These are phyloP conservation scores for Apiospora marii DNA, from an alignment of 2,329 filamentous ascomycete species.

Conservation along the genomic window DNA sequence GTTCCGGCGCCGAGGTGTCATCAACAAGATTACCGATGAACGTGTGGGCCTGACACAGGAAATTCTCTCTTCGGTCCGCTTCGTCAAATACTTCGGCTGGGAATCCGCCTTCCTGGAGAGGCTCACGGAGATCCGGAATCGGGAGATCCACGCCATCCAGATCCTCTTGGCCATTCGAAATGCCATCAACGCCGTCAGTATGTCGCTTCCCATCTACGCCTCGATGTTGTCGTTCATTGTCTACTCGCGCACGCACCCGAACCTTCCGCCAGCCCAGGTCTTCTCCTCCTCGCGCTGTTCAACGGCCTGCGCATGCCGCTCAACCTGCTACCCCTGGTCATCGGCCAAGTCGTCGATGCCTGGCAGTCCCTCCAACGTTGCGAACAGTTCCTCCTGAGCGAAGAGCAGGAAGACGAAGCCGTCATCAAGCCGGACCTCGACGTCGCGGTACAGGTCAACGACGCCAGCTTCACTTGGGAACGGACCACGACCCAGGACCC, in stretches of 20 bases:
- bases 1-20: constrained; percentile 76
- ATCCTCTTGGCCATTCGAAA: constrained; percentile 83
- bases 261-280: constrained; percentile 76
- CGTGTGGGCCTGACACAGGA: constrained; percentile 91
- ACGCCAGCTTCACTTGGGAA: constrained; percentile 91
- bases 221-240: constrained; percentile 96
- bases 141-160: constrained; percentile 86
- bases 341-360: constrained; percentile 90
- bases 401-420: constrained; percentile 81
- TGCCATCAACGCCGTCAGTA: constrained; percentile 81
- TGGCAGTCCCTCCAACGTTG: constrained; percentile 86
- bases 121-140: constrained; percentile 74
- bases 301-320: constrained; percentile 90
- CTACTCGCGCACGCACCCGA: constrained; percentile 71
- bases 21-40: constrained; percentile 95
- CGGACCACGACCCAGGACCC: constrained; percentile 63
- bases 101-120: constrained; percentile 85
- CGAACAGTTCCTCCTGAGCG: constrained; percentile 85
- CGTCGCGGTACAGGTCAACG: constrained; percentile 73
- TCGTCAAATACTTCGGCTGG: constrained; percentile 98
- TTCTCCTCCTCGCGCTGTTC: constrained; percentile 97
- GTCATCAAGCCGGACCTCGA: constrained; percentile 62
- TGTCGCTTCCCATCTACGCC: constrained; percentile 90
- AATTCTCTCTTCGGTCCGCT: constrained; percentile 87
- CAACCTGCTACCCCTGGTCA: constrained; percentile 85